Conservation (phyloP, 2,329 filamentous ascomycete genomes). For the Neurospora crassa region DNA sequence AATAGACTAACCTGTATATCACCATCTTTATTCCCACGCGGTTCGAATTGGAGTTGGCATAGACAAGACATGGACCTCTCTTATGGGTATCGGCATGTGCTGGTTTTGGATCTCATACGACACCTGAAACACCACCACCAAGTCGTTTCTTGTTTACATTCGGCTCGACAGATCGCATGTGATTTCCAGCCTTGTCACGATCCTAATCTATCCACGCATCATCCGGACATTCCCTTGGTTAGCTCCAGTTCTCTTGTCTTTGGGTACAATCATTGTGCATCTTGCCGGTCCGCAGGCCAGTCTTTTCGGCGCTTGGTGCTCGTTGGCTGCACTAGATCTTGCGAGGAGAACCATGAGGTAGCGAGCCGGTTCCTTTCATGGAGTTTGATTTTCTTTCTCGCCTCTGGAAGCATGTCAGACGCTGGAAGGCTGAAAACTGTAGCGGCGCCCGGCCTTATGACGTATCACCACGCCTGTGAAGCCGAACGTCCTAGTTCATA, state of each 20-base stretch:
- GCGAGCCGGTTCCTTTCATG: not conserved
- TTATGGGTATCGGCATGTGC: not conserved
- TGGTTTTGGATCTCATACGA: not conserved
- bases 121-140: not conserved
- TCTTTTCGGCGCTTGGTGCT: too few species aligned
- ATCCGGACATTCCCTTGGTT: not conserved
- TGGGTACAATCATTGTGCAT: not conserved
- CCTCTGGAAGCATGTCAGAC: not conserved
- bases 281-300: not conserved
- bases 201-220: not conserved
- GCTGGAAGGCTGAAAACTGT: not conserved
- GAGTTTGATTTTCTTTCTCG: not conserved
- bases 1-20: conserved; percentile 19
- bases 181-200: not conserved
- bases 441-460: not conserved
- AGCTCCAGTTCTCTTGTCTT: not conserved
- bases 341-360: not conserved
- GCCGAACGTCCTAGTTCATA: not conserved
- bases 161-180: not conserved
- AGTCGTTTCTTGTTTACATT: not conserved
- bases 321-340: not conserved
- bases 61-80: not conserved
- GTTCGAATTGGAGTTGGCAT: not conserved
- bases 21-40: conserved; percentile 2
- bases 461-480: not conserved